Evolutionary conservation across 202 grass and related monocot species (phyloP).

Genomic region (Elaeis oleifera): DNA sequence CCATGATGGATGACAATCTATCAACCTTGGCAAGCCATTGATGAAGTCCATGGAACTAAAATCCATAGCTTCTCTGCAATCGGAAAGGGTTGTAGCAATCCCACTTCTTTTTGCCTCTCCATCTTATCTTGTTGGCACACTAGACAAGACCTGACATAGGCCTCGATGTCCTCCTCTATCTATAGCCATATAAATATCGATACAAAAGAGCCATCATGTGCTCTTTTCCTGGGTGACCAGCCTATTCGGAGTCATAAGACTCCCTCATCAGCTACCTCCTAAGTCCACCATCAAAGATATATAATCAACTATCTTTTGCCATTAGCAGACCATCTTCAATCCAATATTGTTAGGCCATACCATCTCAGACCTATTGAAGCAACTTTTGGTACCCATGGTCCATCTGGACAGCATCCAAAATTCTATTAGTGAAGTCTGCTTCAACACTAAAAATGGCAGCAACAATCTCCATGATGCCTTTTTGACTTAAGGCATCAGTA

Average conservation of each 20-base stretch:
- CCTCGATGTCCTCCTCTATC: not conserved
- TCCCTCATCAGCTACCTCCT: not conserved
- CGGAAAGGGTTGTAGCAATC: not conserved
- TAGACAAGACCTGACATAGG: not conserved
- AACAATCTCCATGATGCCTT: too few species aligned
- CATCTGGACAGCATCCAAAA: too few species aligned
- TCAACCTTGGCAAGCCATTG: not conserved
- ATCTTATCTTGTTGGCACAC: not conserved
- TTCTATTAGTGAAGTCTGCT: too few species aligned
- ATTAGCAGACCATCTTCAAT: too few species aligned
- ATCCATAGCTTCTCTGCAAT: not conserved
- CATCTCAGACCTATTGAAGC: too few species aligned
- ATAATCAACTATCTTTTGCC: too few species aligned
- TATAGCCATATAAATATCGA: too few species aligned
- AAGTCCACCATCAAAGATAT: not conserved
- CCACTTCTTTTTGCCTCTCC: accelerated
- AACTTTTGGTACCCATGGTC: too few species aligned
- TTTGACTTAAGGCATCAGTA: too few species aligned
- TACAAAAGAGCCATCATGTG: not conserved
- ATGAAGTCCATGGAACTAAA: not conserved
- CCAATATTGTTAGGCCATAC: too few species aligned
- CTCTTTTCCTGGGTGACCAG: not conserved
- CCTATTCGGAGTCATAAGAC: not conserved
- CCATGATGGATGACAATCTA: not conserved
- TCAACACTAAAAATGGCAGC: too few species aligned